Base-by-base conservation (phyloP, 345 rosid genomes). In the Melastoma malabathricum region DNA sequence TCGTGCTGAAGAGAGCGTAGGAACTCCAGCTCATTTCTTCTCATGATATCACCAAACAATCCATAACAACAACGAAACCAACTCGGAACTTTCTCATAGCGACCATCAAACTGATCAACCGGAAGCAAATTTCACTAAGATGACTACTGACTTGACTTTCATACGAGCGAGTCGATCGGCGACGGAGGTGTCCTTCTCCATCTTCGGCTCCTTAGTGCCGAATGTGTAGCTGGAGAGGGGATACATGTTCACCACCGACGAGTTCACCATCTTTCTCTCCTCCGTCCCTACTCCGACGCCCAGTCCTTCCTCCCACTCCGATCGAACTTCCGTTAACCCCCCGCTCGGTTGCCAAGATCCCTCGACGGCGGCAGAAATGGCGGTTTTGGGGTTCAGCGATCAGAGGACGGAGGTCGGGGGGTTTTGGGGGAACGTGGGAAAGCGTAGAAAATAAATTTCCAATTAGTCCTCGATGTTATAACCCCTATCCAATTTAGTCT, bases 111-210 rank as follows among this genome's bases (percentile, higher is more conserved):
- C 41, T 12, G 41, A 34, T 34, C 41, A 34, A 34, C 41, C 41
- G 9, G 12, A 34, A 34, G 12, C 41, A 34, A 34, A 10, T 34
- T 4, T 34, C 41, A 12, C 9, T 34, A 34, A 34, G 12, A 34
- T 9, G 12, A 34, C 12, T 2, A 34, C 41, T 34, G 72, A 92
- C 98, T 87, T 92, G 78, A 82, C 76, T 84, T 84, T 87, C 96
- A 87, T 87, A 63, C 98, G 98, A 62, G 96, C 98, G 43, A 87
- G 95, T 22, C 98, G 95, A 68, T 87, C 96, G 19, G 96, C 95
- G 54, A 84, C 96, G 59, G 98, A 92, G 51, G 95, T 92, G 61
- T 92, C 96, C 66, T 84, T 87, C 68, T 87, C 96, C 70, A 92
- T 79, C 82, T 92, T 92, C 13, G 96, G 93, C 68, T 87, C 98